phyloP scores from a whole-genome alignment of 257 asterid species.

The Asclepias syriaca region DNA sequence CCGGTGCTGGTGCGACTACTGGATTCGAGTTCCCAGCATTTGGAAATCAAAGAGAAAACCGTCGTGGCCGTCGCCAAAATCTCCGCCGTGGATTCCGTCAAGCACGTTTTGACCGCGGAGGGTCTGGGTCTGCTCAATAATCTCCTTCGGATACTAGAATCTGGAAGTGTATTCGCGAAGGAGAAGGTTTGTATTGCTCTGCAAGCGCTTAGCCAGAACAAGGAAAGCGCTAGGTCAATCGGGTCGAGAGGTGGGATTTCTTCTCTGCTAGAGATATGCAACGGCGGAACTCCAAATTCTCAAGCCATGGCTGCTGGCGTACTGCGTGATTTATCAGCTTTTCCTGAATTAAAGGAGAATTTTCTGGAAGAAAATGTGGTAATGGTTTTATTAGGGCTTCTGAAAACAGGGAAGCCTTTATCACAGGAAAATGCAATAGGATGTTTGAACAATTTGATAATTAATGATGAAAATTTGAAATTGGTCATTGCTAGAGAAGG shows the following conservation, averaged over 20 bases:
- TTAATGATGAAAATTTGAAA: constrained; percentile 47
- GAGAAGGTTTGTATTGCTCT: constrained; percentile 76
- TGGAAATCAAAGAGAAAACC: constrained; percentile 72
- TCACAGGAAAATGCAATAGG: constrained; percentile 80
- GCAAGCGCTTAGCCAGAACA: constrained; percentile 50
- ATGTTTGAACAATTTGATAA: constrained; percentile 61
- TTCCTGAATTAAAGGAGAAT: constrained; percentile 51
- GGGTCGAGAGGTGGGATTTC: constrained; percentile 91
- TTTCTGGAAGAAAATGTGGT: constrained; percentile 66
- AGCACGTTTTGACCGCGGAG: constrained; percentile 54
- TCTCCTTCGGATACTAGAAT: constrained; percentile 73
- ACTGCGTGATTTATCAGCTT: constrained; percentile 48
- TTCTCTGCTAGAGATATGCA: constrained; percentile 65
- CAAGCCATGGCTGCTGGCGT: constrained; percentile 85
- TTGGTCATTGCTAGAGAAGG: constrained; percentile 63
- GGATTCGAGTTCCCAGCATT: constrained; percentile 51
- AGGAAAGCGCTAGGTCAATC: constrained; percentile 87
- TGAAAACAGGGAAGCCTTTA: constrained; percentile 60
- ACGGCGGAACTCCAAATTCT: constrained; percentile 71
- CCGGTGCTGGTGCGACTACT: constrained; percentile 69
- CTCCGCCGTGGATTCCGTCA: constrained; percentile 60
- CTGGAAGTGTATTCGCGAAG: constrained; percentile 76
- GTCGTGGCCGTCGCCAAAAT: constrained; percentile 63
- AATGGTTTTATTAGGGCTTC: constrained; percentile 37
- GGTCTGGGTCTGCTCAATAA: constrained; percentile 60